Evolutionary conservation across 805 yeast genomes (phyloP).

Genomic region (Metschnikowia amazonensis): DNA sequence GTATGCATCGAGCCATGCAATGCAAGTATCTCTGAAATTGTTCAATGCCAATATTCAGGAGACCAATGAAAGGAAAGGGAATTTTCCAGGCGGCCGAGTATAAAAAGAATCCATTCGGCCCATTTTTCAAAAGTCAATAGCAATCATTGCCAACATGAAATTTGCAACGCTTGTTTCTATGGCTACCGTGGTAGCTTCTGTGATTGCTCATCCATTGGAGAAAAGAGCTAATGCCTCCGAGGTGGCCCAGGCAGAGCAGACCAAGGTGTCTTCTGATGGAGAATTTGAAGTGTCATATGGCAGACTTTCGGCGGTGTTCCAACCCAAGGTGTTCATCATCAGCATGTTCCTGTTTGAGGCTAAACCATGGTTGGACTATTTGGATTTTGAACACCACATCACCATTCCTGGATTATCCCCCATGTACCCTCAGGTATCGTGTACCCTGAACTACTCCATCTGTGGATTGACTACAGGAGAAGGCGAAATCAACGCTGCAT

Average conservation of each 20-base stretch:
- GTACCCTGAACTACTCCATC: conserved; percentile 48
- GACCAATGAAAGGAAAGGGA: neutral
- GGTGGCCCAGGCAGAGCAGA: neutral
- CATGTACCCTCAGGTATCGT: conserved; percentile 52
- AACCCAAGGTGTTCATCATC: conserved; percentile 54
- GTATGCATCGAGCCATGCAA: neutral
- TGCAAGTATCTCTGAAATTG: neutral
- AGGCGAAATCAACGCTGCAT: conserved; percentile 65
- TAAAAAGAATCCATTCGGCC: neutral
- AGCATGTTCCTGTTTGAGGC: conserved; percentile 54
- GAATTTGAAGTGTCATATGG: conserved; percentile 25
- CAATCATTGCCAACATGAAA: conserved; percentile 15
- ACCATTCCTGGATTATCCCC: conserved; percentile 67
- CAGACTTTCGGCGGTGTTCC: conserved; percentile 33
- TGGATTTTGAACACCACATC: conserved; percentile 50
- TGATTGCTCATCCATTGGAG: conserved; percentile 17
- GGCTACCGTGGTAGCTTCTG: conserved; percentile 15
- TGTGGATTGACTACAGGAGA: conserved; percentile 69
- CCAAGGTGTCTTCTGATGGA: conserved; percentile 12
- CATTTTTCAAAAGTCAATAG: neutral
- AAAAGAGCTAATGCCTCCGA: conserved; percentile 12
- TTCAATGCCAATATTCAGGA: neutral
- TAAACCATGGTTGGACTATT: conserved; percentile 48
- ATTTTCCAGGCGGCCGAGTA: neutral
- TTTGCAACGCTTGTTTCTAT: conserved; percentile 15